Evolutionary conservation across 176 grass and related monocot genomes (phyloP).

Genomic region (Zizania latifolia): DNA sequence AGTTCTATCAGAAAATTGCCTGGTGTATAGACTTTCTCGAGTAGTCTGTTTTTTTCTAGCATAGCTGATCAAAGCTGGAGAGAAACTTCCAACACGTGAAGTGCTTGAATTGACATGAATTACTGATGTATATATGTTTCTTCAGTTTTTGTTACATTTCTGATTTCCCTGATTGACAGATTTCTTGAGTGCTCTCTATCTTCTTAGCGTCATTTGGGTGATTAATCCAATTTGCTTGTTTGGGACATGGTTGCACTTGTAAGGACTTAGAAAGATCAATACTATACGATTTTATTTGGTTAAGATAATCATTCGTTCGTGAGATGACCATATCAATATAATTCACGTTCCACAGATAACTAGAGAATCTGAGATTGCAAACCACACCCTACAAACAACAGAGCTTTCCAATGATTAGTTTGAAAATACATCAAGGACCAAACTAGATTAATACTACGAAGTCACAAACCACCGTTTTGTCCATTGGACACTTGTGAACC

Average conservation of each 20-base stretch:
- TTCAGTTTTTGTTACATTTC: too few relatives aligned
- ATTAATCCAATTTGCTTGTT: too few relatives aligned
- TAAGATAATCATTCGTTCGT: not conserved
- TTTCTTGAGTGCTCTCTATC: too few relatives aligned
- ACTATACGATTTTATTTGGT: not conserved
- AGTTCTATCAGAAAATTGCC: not conserved
- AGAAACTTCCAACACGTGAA: not conserved
- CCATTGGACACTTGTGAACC: not conserved
- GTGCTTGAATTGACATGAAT: too few relatives aligned
- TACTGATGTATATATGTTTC: too few relatives aligned
- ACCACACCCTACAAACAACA: not conserved
- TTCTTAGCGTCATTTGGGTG: too few relatives aligned
- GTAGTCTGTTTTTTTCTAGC: too few relatives aligned
- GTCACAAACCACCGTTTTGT: not conserved
- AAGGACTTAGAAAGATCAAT: too few relatives aligned
- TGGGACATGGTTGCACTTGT: too few relatives aligned
- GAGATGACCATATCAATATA: not conserved
- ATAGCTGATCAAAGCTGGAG: too few relatives aligned
- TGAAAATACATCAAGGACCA: constrained; percentile 26
- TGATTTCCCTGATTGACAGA: too few relatives aligned
- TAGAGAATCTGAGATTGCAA: not conserved
- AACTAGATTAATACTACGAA: constrained; percentile 2
- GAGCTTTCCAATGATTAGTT: constrained; percentile 16
- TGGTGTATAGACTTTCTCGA: not conserved
- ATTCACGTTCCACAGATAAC: not conserved